Evolutionary conservation across 345 rosid genomes (phyloP), one percentile per base, ranked within the genome.

Genomic region (Clarkia xantiana): DNA sequence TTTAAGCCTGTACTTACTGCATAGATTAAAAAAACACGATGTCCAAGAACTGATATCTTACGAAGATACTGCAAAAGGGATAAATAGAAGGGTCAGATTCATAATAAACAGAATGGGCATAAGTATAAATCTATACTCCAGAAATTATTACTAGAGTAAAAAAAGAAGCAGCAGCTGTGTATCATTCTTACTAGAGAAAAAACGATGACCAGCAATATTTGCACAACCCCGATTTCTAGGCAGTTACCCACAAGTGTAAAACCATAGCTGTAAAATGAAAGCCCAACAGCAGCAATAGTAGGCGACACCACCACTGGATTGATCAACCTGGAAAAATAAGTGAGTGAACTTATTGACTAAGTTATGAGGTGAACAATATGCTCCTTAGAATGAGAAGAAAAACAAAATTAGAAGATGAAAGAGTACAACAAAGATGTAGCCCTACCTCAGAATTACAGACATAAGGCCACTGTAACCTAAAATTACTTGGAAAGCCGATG

Each of bases 251-350:
- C 98, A 43, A 76, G 69, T 42, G 94, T 90, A 63, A 90, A 90
- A 60, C 98, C 98, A 53, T 86, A 86, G 59, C 93, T 81, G 68
- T 77, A 90, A 61, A 91, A 91, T 0, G 96, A 83, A 67, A 91
- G 87, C 46, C 98, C 98, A 60, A 91, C 89, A 29, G 98, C 98
- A 59, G 98, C 98, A 67, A 91, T 70, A 10, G 98, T 91, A 44
- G 98, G 98, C 66, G 98, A 87, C 53, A 91, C 93, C 57, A 86
- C 98, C 51, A 91, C 98, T 8, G 98, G 98, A 71, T 91, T 91
- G 60, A 91, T 66, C 64, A 86, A 67, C 79, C 98, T 91, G 80
- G 45, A 68, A 52, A 8, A n/a, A 18, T 41, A 6, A 40, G n/a
- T 19, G 52, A 57, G 43, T 29, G 20, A 46, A 41, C 14, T 7